These are phyloP conservation scores for Ceratocystis huliohia DNA, from an alignment of 2,329 filamentous ascomycete genomes.

Conservation along the genomic window DNA sequence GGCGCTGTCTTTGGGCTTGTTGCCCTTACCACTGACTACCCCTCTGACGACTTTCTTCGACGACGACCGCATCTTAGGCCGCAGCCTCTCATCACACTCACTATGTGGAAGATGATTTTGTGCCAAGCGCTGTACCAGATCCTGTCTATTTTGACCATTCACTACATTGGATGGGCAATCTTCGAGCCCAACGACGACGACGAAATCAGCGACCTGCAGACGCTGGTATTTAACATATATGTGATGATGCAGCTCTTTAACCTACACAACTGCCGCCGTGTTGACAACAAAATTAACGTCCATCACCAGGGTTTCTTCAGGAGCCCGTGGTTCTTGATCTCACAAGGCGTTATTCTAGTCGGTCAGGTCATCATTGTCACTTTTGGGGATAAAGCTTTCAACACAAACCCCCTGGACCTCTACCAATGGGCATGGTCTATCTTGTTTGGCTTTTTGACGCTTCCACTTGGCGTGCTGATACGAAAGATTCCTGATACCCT, in stretches of 20 bases:
- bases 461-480: constrained; percentile 44
- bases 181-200: constrained; percentile 33
- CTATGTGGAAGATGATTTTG: constrained; percentile 56
- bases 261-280: constrained; percentile 50
- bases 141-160: constrained; percentile 42
- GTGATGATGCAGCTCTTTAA: constrained; percentile 66
- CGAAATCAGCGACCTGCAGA: constrained; percentile 36
- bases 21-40: constrained; percentile 34
- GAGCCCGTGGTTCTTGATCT: constrained; percentile 65
- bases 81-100: constrained; percentile 58
- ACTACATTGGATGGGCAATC: constrained; percentile 48
- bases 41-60: constrained; percentile 25
- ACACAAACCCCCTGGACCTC: constrained; percentile 47
- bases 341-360: constrained; percentile 52
- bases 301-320: constrained; percentile 58
- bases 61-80: constrained; percentile 42
- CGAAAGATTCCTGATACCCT: constrained; percentile 32
- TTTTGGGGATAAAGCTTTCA: constrained; percentile 55
- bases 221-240: constrained; percentile 56
- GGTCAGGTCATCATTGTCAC: constrained; percentile 63
- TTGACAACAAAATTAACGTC: constrained; percentile 63
- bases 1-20: constrained; percentile 48
- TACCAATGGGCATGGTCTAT: constrained; percentile 59
- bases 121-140: constrained; percentile 51
- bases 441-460: constrained; percentile 51